Conservation (phyloP, 495 filamentous ascomycete genomes). For the Mytilinidion resinicola region DNA sequence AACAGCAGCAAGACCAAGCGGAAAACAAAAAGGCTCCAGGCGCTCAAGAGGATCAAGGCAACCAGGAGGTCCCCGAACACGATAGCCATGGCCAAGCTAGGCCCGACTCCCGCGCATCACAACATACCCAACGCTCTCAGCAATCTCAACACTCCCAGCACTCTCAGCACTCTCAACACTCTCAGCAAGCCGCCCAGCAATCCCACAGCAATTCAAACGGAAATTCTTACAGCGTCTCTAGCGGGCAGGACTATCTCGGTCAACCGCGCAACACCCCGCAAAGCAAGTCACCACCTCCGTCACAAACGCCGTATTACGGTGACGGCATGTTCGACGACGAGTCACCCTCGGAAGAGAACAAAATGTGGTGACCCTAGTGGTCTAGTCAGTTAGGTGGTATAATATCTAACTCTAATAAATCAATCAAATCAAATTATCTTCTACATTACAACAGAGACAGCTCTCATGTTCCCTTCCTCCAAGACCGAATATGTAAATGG, state of each 20-base stretch:
- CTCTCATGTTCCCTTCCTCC: too few species aligned
- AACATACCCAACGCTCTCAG: constrained; percentile 6
- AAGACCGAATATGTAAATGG: too few species aligned
- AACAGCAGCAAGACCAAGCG: constrained; percentile 17
- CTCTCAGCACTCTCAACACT: constrained; percentile 20
- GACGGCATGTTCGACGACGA: constrained; percentile 22
- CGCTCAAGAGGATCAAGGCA: neutral
- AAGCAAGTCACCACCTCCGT: neutral
- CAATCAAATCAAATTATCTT: too few species aligned
- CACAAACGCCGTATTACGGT: constrained; percentile 15
- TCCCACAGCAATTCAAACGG: constrained; percentile 16
- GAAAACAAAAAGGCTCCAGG: neutral
- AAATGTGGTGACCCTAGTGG: constrained; percentile 23
- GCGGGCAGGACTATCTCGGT: constrained; percentile 33
- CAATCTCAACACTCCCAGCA: constrained; percentile 7
- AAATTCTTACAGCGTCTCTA: constrained; percentile 32
- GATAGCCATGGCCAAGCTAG: constrained; percentile 9
- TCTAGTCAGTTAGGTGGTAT: too few species aligned
- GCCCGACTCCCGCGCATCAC: constrained; percentile 17
- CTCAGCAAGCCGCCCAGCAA: neutral
- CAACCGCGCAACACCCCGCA: constrained; percentile 15
- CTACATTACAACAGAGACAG: too few species aligned
- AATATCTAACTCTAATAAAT: too few species aligned
- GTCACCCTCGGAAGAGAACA: constrained; percentile 14
- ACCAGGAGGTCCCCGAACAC: neutral